Evolutionary conservation across 1,139 yeast genomes (phyloP).

Genomic region (Blastobotrys raffinosifermentans): DNA sequence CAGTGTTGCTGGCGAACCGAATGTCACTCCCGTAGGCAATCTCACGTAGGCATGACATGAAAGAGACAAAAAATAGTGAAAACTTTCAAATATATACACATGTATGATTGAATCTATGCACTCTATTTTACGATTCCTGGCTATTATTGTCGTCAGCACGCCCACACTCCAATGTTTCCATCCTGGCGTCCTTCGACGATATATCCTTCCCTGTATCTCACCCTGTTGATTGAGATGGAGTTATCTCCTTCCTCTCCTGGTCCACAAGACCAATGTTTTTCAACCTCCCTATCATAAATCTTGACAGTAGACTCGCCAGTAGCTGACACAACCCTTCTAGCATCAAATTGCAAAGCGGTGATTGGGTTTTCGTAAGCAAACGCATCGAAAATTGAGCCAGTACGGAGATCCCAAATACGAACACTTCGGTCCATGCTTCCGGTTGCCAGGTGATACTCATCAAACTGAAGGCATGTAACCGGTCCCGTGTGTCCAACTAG

Average conservation of each 20-base stretch:
- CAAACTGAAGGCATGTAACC: slow-evolving; percentile 63
- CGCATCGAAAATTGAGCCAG: slow-evolving; percentile 56
- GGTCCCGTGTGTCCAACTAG: slow-evolving; percentile 68
- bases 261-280: slow-evolving; percentile 49
- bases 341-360: slow-evolving; percentile 49
- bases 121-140: too few species aligned
- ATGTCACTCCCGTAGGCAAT: too few species aligned
- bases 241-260: slow-evolving; percentile 32
- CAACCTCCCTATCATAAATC: slow-evolving; percentile 50
- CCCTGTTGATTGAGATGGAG: slow-evolving; percentile 35
- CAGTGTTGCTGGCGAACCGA: too few species aligned
- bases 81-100: too few species aligned
- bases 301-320: slow-evolving; percentile 46
- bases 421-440: slow-evolving; percentile 62
- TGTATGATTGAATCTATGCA: too few species aligned
- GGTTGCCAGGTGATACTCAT: slow-evolving; percentile 54
- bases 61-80: too few species aligned
- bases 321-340: slow-evolving; percentile 47
- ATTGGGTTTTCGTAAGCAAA: slow-evolving; percentile 52
- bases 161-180: slow-evolving; percentile 60
- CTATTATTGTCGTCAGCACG: slow-evolving; percentile 36
- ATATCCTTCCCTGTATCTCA: slow-evolving; percentile 54
- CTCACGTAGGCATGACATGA: too few species aligned
- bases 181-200: slow-evolving; percentile 55
- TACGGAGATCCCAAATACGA: slow-evolving; percentile 67